A percentile compares a stretch with the other conserved stretches of the same genome.
Conservation (phyloP, 2,329 filamentous ascomycete genomes). For the Pyrenochaeta sp. region DNA sequence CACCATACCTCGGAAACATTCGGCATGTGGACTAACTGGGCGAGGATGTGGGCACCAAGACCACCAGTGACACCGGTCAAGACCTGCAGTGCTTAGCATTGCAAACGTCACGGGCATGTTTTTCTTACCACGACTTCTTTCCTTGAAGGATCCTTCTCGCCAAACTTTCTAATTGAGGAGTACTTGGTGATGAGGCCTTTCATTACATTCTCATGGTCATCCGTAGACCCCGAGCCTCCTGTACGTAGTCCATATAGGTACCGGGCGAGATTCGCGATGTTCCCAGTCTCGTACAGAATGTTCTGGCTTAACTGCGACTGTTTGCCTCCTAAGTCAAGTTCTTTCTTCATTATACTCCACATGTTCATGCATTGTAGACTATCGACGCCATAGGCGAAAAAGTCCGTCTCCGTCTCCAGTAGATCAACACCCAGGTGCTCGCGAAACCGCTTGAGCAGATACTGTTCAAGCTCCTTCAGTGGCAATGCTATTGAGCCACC, state of each 20-base stretch:
- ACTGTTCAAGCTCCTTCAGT: constrained; percentile 43
- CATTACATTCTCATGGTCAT: constrained; percentile 56
- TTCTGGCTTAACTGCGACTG: constrained; percentile 60
- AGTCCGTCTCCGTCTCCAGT: constrained; percentile 58
- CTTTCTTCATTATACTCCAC: constrained; percentile 60
- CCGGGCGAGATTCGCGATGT: constrained; percentile 55
- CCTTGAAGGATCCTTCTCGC: constrained; percentile 1
- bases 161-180: constrained; percentile 43
- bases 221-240: constrained; percentile 43
- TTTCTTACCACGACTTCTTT: constrained; percentile 25
- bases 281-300: constrained; percentile 67
- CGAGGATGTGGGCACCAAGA: constrained; percentile 67
- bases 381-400: constrained; percentile 67
- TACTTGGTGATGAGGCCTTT: constrained; percentile 56
- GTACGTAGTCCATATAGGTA: constrained; percentile 56
- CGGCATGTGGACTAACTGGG: constrained; percentile 40
- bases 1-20: constrained; percentile 57
- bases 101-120: not conserved
- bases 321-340: constrained; percentile 58
- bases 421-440: constrained; percentile 30
- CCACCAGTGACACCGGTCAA: constrained; percentile 73
- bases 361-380: constrained; percentile 67
- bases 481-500: constrained; percentile 33
- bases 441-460: constrained; percentile 28
- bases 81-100: constrained; percentile 41